Base-by-base conservation (phyloP, 768 basidiomycete species). In the Butyriboletus loyo region DNA sequence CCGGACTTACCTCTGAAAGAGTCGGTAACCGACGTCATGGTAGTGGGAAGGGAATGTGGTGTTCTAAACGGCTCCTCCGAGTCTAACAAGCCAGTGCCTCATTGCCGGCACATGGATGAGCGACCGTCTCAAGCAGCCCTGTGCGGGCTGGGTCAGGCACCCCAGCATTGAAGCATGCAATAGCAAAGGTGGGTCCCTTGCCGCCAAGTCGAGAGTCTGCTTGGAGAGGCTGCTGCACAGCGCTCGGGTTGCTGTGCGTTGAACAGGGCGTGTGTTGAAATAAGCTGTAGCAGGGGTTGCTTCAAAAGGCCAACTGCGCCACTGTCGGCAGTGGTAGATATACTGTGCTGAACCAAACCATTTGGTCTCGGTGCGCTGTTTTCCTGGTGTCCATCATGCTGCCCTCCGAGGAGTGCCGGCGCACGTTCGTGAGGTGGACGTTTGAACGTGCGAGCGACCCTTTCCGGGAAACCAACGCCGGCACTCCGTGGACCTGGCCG, bases 361-460 rank as follows among this genome's bases (percentile, higher is more conserved):
- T 28, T 27, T 50, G 6, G 31, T 28, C 25, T 49, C 17, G 43
- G 24, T 15, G 39, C 24, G 39, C 14, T 40, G 22, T 17, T 40
- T 13, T 27, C n/a, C 25, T n/a, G 41, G 41, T 6, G n/a, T 7
- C n/a, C 25, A 13, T 5, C 30, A 11, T 10, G 10, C 36, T 10
- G 36, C 14, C 37, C n/a, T 10, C 25, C n/a, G n/a, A n/a, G n/a
- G n/a, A n/a, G n/a, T n/a, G n/a, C 25, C 27, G n/a, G 41, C 24
- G 37, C 59, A 60, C 59, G 59, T 60, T 61, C 30, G 59, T 42
- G 45, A 28, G 4, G 22, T 30, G 7, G n/a, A 10, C 8, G 1
- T 35, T 28, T 34, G 32, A 60, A 59, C 58, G 54, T 61, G 54
- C 19, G 38, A 56, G 24, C 14, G 13, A 19, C 37, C 43, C 38